Conservation (phyloP, 2,329 filamentous ascomycete genomes). For the Aspergillus ruber region DNA sequence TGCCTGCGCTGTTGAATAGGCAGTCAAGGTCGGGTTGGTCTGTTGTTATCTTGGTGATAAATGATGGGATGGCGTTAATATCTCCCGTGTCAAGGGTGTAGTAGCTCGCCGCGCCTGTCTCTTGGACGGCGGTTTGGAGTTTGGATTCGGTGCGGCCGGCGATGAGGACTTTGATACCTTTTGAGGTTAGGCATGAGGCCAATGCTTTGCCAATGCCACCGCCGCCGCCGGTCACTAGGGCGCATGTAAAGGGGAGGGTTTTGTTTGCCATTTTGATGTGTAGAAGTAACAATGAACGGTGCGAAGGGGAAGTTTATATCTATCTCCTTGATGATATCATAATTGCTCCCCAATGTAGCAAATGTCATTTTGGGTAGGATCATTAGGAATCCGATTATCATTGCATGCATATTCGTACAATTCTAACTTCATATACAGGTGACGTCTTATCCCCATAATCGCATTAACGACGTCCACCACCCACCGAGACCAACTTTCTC, state of each 20-base stretch:
- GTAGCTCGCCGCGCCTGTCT: conserved; percentile 45
- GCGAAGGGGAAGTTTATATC: too few species aligned
- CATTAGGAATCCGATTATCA: too few species aligned
- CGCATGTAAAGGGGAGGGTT: conserved; percentile 45
- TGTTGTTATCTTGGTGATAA: conserved; percentile 40
- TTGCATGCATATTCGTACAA: neutral
- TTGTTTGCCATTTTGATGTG: too few species aligned
- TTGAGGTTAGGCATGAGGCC: conserved; percentile 14
- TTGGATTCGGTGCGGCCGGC: conserved; percentile 45
- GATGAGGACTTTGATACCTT: conserved; percentile 21
- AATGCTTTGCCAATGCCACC: conserved; percentile 20
- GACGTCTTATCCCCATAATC: neutral
- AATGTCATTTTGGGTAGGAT: too few species aligned
- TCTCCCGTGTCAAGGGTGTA: conserved; percentile 50
- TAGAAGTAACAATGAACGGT: too few species aligned
- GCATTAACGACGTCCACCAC: neutral
- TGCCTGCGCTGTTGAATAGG: conserved; percentile 54
- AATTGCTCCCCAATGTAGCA: too few species aligned
- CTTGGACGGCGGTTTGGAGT: conserved; percentile 37
- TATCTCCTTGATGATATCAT: too few species aligned
- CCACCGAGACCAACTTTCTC: neutral
- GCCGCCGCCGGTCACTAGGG: conserved; percentile 22
- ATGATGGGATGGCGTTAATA: conserved; percentile 31
- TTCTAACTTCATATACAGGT: neutral
- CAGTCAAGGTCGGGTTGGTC: conserved; percentile 53